Evolutionary conservation across 139 green algal species (phyloP).

Genomic region (Trebouxia sp.): DNA sequence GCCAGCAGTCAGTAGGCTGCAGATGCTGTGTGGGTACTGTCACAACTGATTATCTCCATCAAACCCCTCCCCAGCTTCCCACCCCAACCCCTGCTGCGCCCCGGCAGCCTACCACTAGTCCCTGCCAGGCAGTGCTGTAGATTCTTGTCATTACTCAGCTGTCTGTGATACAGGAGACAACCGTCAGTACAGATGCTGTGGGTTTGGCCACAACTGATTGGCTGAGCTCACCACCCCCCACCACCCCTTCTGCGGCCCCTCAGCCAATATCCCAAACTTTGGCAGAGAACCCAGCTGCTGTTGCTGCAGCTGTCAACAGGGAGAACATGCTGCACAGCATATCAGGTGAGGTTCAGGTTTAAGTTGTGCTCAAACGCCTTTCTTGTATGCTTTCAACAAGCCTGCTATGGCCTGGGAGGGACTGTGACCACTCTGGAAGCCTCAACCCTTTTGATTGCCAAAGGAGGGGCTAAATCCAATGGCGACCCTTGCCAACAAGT

Average conservation of each 20-base stretch:
- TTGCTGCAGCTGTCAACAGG: constrained; percentile 8
- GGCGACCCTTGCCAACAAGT: too few species aligned
- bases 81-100: too few species aligned
- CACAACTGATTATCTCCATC: too few species aligned
- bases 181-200: not conserved
- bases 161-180: constrained; percentile 4
- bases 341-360: constrained; percentile 7
- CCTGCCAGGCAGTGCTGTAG: not conserved
- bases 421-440: not conserved
- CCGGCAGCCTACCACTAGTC: too few species aligned
- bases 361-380: not conserved
- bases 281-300: not conserved
- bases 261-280: not conserved
- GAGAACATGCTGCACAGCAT: not conserved
- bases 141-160: too few species aligned
- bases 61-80: too few species aligned
- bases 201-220: not conserved
- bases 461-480: too few species aligned
- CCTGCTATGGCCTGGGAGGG: not conserved
- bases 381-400: not conserved
- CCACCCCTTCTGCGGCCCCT: not conserved
- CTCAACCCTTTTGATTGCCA: too few species aligned
- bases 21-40: too few species aligned
- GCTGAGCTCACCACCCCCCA: constrained; percentile 2
- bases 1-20: too few species aligned